A percentile compares a stretch with the other conserved stretches of the same genome.
Conservation (phyloP, 2,329 filamentous ascomycete genomes). For the Rhynchosporium graminicola region DNA sequence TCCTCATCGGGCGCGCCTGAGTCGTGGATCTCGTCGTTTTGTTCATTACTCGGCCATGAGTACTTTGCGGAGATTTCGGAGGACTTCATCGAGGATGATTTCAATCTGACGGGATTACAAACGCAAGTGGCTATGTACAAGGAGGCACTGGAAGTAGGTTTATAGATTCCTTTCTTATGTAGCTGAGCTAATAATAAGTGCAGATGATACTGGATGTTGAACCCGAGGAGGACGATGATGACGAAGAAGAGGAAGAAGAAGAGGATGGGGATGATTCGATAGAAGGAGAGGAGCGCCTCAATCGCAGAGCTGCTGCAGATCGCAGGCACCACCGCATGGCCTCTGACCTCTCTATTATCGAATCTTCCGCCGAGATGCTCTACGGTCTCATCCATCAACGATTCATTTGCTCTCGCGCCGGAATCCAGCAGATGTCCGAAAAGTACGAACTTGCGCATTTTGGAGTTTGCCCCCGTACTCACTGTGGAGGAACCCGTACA, state of each 20-base stretch:
- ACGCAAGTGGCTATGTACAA: conserved; percentile 98
- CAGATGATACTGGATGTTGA: conserved; percentile 98
- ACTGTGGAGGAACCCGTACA: conserved; percentile 87
- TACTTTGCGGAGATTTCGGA: conserved; percentile 99
- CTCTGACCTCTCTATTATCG: conserved; percentile 91
- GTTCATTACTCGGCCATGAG: conserved; percentile 91
- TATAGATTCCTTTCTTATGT: neutral
- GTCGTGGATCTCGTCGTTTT: conserved; percentile 98
- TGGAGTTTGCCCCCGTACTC: conserved; percentile 89
- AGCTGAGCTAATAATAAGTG: conserved; percentile 23
- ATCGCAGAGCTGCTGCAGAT: conserved; percentile 53
- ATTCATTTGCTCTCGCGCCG: conserved; percentile 93
- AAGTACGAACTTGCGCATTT: conserved; percentile 98
- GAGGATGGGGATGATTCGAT: conserved; percentile 69
- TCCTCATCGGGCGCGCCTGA: conserved; percentile 52
- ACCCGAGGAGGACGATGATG: conserved; percentile 89
- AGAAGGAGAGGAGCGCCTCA: conserved; percentile 59
- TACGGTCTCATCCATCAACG: conserved; percentile 98
- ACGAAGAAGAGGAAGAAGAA: conserved; percentile 70
- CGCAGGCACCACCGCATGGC: conserved; percentile 82
- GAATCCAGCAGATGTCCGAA: conserved; percentile 98
- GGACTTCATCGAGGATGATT: conserved; percentile 99
- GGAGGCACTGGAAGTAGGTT: conserved; percentile 79
- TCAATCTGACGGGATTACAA: conserved; percentile 95
- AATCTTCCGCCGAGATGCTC: conserved; percentile 95